Base-by-base conservation (phyloP, 306 rosid genomes). In the Trifolium repens region DNA sequence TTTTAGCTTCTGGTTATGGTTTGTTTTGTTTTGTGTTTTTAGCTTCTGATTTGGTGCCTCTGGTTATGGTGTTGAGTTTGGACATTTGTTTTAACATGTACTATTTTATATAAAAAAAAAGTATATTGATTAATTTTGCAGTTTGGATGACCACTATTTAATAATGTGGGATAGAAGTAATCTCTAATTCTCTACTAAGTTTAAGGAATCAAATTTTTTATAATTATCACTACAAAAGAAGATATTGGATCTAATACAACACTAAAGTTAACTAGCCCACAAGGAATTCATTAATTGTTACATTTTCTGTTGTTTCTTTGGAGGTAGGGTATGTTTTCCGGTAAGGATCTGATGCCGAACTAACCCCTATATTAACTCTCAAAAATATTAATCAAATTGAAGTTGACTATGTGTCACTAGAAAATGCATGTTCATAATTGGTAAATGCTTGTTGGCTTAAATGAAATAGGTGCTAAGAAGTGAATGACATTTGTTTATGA, bases 131-230 rank as follows among this genome's bases (percentile, higher is more conserved):
- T 71, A 46, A 24, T 57, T 79, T 50, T 79, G 66, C 63, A 63
- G 72, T 49, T 65, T 84, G 73, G 37, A 74, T 81, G 85, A 67
- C 88, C 81, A 81, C 79, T 70, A 69, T 22, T 37, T 7, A n/a
- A n/a, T n/a, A 22, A 43, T 50, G 76, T 84, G 76, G 76, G 81
- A 22, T 22, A 50, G 39, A 81, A 60, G 43, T 13, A 67, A 39
- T 58, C 7, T 10, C 8, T 57, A 24, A 81, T 66, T 65, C 30
- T 72, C 60, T 71, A 79, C 14, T 67, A 60, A 64, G 82, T 80
- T 80, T 73, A 80, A 73, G 85, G 87, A 80, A 80, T 80, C 82
- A 59, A 17, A 49, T 22, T 59, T 9, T 24, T 55, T 58, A 39
- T 53, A 65, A 54, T 76, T 77, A 77, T 67, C 81, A 71, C 46